phyloP scores from a whole-genome alignment of 2,329 filamentous ascomycete species.

The Botrytis hyacinthi region DNA sequence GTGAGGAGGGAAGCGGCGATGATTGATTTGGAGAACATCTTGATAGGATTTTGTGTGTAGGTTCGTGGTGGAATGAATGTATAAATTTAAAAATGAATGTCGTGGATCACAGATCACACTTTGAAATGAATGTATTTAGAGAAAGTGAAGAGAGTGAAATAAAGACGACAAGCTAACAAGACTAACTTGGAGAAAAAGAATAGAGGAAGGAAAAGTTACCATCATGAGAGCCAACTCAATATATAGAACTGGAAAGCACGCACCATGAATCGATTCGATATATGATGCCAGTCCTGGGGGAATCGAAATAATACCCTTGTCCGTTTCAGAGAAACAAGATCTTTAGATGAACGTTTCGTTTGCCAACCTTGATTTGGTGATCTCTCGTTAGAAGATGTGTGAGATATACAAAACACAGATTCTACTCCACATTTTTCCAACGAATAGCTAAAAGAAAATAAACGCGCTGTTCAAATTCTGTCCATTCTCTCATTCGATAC shows the following conservation, averaged over 20 bases:
- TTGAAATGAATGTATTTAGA: conserved; percentile 7
- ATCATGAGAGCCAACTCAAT: conserved; percentile 2
- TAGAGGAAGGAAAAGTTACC: not conserved
- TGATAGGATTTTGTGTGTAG: conserved; percentile 13
- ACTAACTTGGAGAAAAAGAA: conserved; percentile 16
- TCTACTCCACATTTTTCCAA: not conserved
- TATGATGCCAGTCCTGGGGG: not conserved
- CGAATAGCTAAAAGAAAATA: not conserved
- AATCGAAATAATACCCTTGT: not conserved
- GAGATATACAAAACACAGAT: not conserved
- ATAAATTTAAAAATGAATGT: conserved; percentile 30
- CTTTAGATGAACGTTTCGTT: conserved; percentile 9
- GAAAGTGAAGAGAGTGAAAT: conserved; percentile 1
- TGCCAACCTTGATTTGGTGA: not conserved
- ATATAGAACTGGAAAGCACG: conserved; percentile 6
- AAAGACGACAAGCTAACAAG: not conserved
- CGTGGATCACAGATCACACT: conserved; percentile 16
- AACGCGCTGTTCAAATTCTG: not conserved
- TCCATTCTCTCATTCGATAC: not conserved
- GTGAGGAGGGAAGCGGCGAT: conserved; percentile 33
- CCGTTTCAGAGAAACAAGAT: conserved; percentile 2
- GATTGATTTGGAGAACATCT: conserved; percentile 35
- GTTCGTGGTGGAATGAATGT: conserved; percentile 26
- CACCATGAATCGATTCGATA: not conserved
- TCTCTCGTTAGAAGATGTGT: not conserved